Evolutionary conservation across 164 flowering plant genomes (phyloP), one percentile per base, ranked within the genome.

Genomic region (Liquidambar formosana): DNA sequence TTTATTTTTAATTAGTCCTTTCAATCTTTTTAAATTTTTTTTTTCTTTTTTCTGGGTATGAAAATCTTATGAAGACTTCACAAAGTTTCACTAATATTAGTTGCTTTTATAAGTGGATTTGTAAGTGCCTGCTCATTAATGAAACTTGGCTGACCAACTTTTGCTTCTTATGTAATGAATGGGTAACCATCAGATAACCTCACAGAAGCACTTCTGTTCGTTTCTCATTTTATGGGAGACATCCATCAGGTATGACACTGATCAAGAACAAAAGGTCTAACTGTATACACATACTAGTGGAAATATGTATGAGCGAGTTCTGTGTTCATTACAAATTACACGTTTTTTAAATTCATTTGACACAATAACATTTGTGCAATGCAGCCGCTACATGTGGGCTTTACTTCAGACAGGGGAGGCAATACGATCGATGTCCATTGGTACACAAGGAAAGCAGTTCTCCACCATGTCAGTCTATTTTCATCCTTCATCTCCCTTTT

Each of bases 361-460:
- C 14, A 12, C 1, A 16, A 14, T 60, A 15, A 27, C 14, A 8
- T 6, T 21, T 27, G 15, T n/a, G 18, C n/a, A 61, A 52, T 82
- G 84, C 86, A 94, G 98, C 97, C 98, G 61, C 75, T 92, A 10
- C 98, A 94, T 77, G 91, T 83, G 57, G 97, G 93, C 38, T 89
- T 87, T 65, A 73, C 90, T n/a, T 65, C 88, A 43, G 97, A 94
- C 66, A 81, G 54, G 70, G 98, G 98, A 74, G 96, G 80, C 14
- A 92, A 94, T 60, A 86, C 92, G 14, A 92, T 94, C 52, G 86
- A 90, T 64, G 87, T 94, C 61, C 92, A 86, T 52, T 90, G 97
- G 97, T 92, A 82, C 79, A 88, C 64, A 33, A 88, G 89, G 66
- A 94, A 90, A 74, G 13, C 84, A 74, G 86, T 81, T 72, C 91